Conservation (phyloP, 352 stramenopile species). For the Globisporangium paroecandrum region DNA sequence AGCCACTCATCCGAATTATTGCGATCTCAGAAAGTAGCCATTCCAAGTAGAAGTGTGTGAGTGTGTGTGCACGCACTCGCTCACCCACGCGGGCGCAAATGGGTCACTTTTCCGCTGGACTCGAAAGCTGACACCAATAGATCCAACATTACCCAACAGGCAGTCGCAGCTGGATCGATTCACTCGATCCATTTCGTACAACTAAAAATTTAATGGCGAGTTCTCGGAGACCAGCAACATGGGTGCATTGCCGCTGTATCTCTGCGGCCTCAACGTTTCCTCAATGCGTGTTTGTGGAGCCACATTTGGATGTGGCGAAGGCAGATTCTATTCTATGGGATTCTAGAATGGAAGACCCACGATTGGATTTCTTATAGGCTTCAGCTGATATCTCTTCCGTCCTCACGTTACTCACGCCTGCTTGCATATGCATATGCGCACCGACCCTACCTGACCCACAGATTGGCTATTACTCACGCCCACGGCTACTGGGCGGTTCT, state of each 20-base stretch:
- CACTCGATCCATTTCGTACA: not conserved
- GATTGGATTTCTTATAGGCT: not conserved
- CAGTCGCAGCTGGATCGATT: not conserved
- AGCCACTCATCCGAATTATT: not conserved
- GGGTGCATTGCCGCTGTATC: constrained; percentile 7
- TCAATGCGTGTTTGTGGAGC: not conserved
- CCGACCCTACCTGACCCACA: not conserved
- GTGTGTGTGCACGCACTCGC: not conserved
- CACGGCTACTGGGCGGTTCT: not conserved
- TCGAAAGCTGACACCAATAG: not conserved
- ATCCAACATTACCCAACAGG: not conserved
- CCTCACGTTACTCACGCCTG: constrained; percentile 14
- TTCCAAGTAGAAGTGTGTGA: not conserved
- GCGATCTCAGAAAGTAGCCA: constrained; percentile 1
- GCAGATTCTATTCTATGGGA: not conserved
- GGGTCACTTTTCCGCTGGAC: not conserved
- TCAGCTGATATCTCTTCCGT: not conserved
- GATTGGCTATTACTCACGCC: constrained; percentile 1
- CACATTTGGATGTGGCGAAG: not conserved
- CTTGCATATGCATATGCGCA: constrained; percentile 9
- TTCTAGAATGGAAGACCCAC: not conserved
- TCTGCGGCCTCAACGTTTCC: constrained; percentile 4
- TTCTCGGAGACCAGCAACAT: constrained; percentile 17
- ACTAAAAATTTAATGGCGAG: constrained; percentile 4
- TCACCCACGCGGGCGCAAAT: not conserved